A percentile compares a stretch with the other conserved stretches of the same genome.
Conservation (phyloP, 345 rosid species). For the Gossypium stocksii region DNA sequence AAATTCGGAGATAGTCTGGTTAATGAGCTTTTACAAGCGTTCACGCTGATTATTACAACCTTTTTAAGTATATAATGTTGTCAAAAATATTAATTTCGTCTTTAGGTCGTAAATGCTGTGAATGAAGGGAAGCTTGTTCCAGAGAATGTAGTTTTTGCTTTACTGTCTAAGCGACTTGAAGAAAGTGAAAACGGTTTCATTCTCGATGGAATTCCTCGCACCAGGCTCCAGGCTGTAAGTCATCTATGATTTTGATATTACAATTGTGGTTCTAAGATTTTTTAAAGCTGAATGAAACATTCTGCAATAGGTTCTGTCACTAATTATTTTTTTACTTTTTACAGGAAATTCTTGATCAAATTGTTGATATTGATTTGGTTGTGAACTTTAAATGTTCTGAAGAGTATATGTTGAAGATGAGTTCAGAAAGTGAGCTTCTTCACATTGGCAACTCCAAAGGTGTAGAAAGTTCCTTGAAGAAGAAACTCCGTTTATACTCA, state of each 20-base stretch:
- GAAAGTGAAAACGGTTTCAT: constrained; percentile 94
- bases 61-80: neutral
- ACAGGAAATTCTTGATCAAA: constrained; percentile 85
- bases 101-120: constrained; percentile 39
- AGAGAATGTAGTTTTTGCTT: constrained; percentile 63
- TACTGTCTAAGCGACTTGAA: constrained; percentile 77
- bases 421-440: constrained; percentile 27
- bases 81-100: neutral
- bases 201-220: constrained; percentile 90
- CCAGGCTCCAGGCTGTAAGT: constrained; percentile 73
- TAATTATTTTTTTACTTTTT: neutral
- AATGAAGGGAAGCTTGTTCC: constrained; percentile 71
- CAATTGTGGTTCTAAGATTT: neutral
- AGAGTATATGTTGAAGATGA: constrained; percentile 36
- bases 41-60: neutral
- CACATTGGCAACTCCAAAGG: constrained; percentile 29
- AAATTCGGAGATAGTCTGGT: neutral
- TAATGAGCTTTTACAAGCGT: neutral
- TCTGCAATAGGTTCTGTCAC: no score
- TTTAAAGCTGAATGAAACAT: neutral
- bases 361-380: constrained; percentile 79
- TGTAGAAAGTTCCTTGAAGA: constrained; percentile 37
- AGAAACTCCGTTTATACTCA: constrained; percentile 34
- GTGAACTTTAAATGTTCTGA: constrained; percentile 64
- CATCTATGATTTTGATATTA: neutral